Percentiles rank a stretch among this genome's conserved stretches.
These are phyloP conservation scores for Bisporella sp. DNA, from an alignment of 2,329 filamentous ascomycete species.

Conservation along the genomic window DNA sequence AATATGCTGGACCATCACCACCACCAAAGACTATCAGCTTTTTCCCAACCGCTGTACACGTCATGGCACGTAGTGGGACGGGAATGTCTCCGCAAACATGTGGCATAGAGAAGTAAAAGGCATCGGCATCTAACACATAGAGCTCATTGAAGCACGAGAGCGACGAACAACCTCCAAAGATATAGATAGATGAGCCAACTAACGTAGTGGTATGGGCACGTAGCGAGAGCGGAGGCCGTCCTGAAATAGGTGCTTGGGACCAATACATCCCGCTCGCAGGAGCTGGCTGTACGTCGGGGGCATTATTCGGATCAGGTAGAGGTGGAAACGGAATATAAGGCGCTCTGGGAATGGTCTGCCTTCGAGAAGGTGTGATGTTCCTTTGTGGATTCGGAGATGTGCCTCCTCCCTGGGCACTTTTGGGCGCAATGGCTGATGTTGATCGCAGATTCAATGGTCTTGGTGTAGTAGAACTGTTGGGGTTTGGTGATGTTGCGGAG, in stretches of 20 bases:
- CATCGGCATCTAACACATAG: slow-evolving; percentile 62
- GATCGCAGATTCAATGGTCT: slow-evolving; percentile 42
- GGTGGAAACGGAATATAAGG: slow-evolving; percentile 46
- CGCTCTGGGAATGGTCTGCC: slow-evolving; percentile 16
- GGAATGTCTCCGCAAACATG: slow-evolving; percentile 58
- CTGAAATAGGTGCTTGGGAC: slow-evolving; percentile 59
- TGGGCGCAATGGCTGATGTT: slow-evolving; percentile 32
- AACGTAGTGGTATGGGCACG: slow-evolving; percentile 62
- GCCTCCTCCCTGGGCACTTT: slow-evolving; percentile 12
- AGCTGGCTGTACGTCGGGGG: slow-evolving; percentile 53
- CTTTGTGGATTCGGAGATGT: slow-evolving; percentile 18
- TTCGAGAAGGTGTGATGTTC: slow-evolving; percentile 15
- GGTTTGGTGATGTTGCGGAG: not conserved
- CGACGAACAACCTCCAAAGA: slow-evolving; percentile 64
- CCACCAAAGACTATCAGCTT: slow-evolving; percentile 65
- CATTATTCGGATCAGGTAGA: slow-evolving; percentile 47
- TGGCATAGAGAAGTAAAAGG: slow-evolving; percentile 63
- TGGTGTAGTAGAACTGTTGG: slow-evolving; percentile 1
- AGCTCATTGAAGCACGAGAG: slow-evolving; percentile 62
- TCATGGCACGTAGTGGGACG: slow-evolving; percentile 62
- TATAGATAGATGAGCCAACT: slow-evolving; percentile 58
- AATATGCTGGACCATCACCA: slow-evolving; percentile 63
- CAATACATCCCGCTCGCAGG: slow-evolving; percentile 69
- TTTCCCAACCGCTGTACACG: slow-evolving; percentile 63
- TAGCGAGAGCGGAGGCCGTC: slow-evolving; percentile 51